Evolutionary conservation across 306 rosid genomes (phyloP).

Genomic region (Hylodesmum podocarpum): DNA sequence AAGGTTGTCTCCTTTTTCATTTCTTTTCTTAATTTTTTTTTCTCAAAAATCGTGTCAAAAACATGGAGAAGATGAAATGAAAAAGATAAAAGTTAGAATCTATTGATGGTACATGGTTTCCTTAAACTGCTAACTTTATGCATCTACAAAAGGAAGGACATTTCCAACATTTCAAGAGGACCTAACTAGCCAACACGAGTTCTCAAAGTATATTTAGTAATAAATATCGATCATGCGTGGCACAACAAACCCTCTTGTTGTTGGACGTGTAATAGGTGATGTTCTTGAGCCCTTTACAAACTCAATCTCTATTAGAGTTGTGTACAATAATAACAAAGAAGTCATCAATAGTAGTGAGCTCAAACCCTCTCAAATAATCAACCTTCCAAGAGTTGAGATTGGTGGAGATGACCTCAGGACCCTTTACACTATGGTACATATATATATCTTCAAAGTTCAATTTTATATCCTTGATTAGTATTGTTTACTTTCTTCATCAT

Average conservation of each 20-base stretch:
- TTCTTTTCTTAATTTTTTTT: not conserved
- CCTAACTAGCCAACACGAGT: not conserved
- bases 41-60: not conserved
- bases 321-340: constrained; percentile 24
- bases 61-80: not conserved
- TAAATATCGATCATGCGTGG: not conserved
- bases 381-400: constrained; percentile 39
- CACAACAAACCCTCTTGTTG: constrained; percentile 24
- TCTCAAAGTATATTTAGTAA: too few species aligned
- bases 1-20: not conserved
- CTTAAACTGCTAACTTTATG: not conserved
- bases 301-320: constrained; percentile 20
- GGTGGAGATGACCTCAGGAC: constrained; percentile 40
- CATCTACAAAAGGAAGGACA: not conserved
- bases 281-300: constrained; percentile 29
- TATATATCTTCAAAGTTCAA: not conserved
- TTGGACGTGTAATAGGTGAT: constrained; percentile 42
- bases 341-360: constrained; percentile 32
- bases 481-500: too few species aligned
- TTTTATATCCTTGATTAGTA: too few species aligned
- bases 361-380: constrained; percentile 35
- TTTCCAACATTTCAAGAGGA: not conserved
- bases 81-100: not conserved
- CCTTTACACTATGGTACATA: constrained; percentile 27
- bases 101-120: not conserved